Evolutionary conservation across 2,329 filamentous ascomycete species (phyloP).

Genomic region (Botryotinia convoluta): DNA sequence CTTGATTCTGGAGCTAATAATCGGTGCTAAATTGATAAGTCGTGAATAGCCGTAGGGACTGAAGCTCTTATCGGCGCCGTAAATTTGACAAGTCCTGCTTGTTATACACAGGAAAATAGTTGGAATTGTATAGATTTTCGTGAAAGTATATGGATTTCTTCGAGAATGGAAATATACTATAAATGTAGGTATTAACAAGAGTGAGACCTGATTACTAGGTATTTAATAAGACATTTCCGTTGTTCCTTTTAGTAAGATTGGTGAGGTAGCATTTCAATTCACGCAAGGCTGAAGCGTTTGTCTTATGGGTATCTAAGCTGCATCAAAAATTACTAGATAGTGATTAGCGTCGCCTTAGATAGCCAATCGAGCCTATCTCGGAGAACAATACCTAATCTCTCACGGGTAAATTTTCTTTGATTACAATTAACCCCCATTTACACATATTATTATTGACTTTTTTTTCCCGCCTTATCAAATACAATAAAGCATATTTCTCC

Average conservation of each 20-base stretch:
- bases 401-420: slow-evolving; percentile 12
- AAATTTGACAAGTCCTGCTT: not conserved
- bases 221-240: not conserved
- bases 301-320: not conserved
- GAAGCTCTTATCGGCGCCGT: not conserved
- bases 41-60: not conserved
- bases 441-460: not conserved
- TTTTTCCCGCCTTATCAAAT: not conserved
- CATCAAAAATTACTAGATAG: not conserved
- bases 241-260: not conserved
- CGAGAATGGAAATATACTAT: not conserved
- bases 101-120: not conserved
- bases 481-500: not conserved
- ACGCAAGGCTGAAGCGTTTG: not conserved
- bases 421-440: not conserved
- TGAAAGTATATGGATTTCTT: not conserved
- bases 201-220: not conserved
- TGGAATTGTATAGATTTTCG: not conserved
- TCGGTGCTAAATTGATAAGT: slow-evolving; percentile 2
- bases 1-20: not conserved
- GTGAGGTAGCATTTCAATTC: not conserved
- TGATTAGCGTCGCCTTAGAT: not conserved
- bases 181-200: not conserved
- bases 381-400: not conserved
- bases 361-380: not conserved